Percentiles rank a stretch among this genome's conserved stretches.
phyloP scores from a whole-genome alignment of 2,329 filamentous ascomycete species.

The Diaporthe sp. region DNA sequence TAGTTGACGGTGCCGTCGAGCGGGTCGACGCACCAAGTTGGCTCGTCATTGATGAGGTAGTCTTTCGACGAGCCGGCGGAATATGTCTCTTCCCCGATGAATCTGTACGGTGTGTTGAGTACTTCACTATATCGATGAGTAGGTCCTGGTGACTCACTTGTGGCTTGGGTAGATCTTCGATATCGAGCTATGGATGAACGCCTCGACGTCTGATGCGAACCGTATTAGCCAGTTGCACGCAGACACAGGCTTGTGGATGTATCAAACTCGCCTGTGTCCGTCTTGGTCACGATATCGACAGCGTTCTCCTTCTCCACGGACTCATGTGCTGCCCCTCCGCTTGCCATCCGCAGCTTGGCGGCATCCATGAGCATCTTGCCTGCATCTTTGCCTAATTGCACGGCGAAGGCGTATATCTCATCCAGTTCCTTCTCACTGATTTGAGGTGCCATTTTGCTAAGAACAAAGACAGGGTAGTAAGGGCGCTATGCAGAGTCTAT shows the following conservation, averaged over 20 bases:
- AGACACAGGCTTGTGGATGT: neutral
- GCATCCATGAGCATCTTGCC: constrained; percentile 77
- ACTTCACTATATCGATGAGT: neutral
- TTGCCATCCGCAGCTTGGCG: constrained; percentile 66
- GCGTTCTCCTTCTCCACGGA: constrained; percentile 79
- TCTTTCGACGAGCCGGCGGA: constrained; percentile 75
- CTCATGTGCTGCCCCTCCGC: constrained; percentile 44
- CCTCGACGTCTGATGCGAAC: constrained; percentile 72
- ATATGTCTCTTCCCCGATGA: constrained; percentile 84
- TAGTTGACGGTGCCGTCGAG: constrained; percentile 87
- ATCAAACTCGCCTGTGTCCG: constrained; percentile 72
- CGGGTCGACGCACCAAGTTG: constrained; percentile 84
- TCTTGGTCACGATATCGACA: constrained; percentile 84
- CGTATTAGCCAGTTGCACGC: neutral
- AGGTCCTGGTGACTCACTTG: constrained; percentile 62
- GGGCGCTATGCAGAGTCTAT: constrained; percentile 12
- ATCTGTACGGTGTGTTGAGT: constrained; percentile 59
- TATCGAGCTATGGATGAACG: constrained; percentile 75
- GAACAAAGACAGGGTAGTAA: neutral
- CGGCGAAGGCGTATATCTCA: constrained; percentile 78
- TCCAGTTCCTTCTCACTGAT: constrained; percentile 63
- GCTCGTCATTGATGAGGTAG: constrained; percentile 74
- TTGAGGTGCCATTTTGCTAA: constrained; percentile 5
- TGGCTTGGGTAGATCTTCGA: constrained; percentile 73
- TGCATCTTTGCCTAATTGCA: constrained; percentile 78